Conservation (phyloP, 768 basidiomycete genomes). For the Chalciporus piperatus region DNA sequence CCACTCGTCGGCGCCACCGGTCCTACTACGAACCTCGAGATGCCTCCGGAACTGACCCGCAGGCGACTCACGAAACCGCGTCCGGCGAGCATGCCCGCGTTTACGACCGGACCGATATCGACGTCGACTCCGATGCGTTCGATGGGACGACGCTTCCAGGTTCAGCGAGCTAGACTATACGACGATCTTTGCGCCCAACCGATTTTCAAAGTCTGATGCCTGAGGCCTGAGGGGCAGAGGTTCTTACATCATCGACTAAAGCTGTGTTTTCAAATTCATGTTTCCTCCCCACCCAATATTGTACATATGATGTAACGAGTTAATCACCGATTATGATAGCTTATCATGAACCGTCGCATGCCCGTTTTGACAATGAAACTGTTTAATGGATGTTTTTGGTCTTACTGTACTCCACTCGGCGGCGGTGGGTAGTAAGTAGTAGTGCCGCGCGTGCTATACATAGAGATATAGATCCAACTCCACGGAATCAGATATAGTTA, state of each 20-base stretch:
- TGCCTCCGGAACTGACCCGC: neutral
- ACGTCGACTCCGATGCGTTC: neutral
- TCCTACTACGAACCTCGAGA: neutral
- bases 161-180: neutral
- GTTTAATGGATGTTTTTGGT: neutral
- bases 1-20: slow-evolving; percentile 17
- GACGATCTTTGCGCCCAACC: neutral
- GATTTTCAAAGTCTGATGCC: too few species aligned
- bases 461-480: neutral
- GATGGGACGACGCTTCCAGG: slow-evolving; percentile 2
- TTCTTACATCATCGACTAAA: neutral
- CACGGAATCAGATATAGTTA: neutral
- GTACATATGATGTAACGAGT: slow-evolving; percentile 1
- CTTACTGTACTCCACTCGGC: too few species aligned
- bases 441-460: neutral
- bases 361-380: neutral
- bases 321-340: neutral
- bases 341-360: neutral
- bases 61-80: neutral
- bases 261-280: slow-evolving; percentile 5
- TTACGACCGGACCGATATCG: slow-evolving; percentile 1
- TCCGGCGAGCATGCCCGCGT: slow-evolving; percentile 3
- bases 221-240: too few species aligned
- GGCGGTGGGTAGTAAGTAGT: neutral
- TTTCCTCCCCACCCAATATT: neutral